Evolutionary conservation across 2,329 filamentous ascomycete genomes (phyloP), one percentile per base, ranked within the genome.

Genomic region (Paecilomyces sp.): DNA sequence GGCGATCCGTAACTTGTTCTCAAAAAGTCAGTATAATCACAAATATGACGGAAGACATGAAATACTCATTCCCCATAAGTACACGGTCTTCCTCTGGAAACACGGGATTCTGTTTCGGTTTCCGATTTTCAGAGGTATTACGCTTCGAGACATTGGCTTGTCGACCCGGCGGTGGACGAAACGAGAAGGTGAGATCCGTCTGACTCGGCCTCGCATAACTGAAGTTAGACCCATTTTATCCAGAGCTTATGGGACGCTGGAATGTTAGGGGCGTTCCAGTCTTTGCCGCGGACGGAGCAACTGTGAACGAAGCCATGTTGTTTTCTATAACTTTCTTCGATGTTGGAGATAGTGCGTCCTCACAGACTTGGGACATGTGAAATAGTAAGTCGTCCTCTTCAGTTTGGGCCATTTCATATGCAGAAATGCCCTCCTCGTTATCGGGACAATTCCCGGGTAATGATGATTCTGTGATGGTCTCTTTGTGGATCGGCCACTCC

Each of bases 181-280:
- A 62, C 0, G 67, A 66, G 41, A 71, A 71, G 0, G 56, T 58
- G 33, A 65, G 69, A 24, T 58, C 64, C 51, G 65, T 62, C 31
- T 62, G 64, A 22, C 58, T 63, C 25, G 72, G 74, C 56, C 68
- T 74, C 15, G 69, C 62, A 60, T 76, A 77, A 5, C 67, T 70
- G 58, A 77, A 75, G 1, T 62, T 63, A 8, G 64, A 41, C 18
- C 64, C 54, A 52, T 75, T 68, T 25, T 71, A 60, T 1, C 64
- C 67, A 6, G 69, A 70, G 51, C 65, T 73, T 22, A 64, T 57
- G 12, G 72, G 73, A 1, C 73, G 70, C 50, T 71, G 64, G 60
- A 75, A 68, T 34, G 74, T 62, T 7, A 69, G 56, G 25, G 68
- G 63, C 18, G 62, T 58, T 2, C 56, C 28, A 30, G 60, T 59